Evolutionary conservation across 345 rosid genomes (phyloP).

Genomic region (Acer campestre): DNA sequence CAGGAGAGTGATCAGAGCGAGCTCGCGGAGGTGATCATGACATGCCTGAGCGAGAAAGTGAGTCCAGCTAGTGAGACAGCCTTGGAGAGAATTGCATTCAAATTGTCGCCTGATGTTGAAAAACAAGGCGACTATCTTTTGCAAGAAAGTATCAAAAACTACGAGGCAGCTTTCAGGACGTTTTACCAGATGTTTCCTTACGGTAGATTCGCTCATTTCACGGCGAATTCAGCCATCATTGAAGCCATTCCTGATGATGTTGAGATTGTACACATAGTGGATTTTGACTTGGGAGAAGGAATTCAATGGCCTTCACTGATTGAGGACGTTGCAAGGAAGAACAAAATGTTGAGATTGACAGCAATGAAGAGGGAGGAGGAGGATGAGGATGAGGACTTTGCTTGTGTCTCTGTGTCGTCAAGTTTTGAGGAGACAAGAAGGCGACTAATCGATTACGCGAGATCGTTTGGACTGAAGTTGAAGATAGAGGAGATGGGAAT

Average conservation of each 20-base stretch:
- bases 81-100: slow-evolving; percentile 47
- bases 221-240: slow-evolving; percentile 50
- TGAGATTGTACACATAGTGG: slow-evolving; percentile 44
- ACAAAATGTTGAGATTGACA: slow-evolving; percentile 34
- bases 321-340: slow-evolving; percentile 33
- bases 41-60: slow-evolving; percentile 37
- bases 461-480: slow-evolving; percentile 28
- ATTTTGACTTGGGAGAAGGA: slow-evolving; percentile 52
- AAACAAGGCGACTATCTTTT: slow-evolving; percentile 30
- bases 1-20: slow-evolving; percentile 24
- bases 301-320: slow-evolving; percentile 56
- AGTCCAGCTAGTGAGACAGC: slow-evolving; percentile 39
- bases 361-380: slow-evolving; percentile 30
- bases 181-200: slow-evolving; percentile 53
- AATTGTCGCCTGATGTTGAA: slow-evolving; percentile 28
- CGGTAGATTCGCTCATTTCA: slow-evolving; percentile 54
- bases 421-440: slow-evolving; percentile 33
- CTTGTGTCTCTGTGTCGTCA: slow-evolving; percentile 11
- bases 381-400: slow-evolving; percentile 28
- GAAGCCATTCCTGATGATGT: slow-evolving; percentile 38
- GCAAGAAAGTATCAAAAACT: slow-evolving; percentile 43
- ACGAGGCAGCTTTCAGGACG: slow-evolving; percentile 37
- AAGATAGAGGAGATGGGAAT: slow-evolving; percentile 37
- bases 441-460: slow-evolving; percentile 34
- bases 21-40: slow-evolving; percentile 40